These are phyloP conservation scores for Aspergillus homomorphus DNA, from an alignment of 495 filamentous ascomycete genomes.

Conservation along the genomic window DNA sequence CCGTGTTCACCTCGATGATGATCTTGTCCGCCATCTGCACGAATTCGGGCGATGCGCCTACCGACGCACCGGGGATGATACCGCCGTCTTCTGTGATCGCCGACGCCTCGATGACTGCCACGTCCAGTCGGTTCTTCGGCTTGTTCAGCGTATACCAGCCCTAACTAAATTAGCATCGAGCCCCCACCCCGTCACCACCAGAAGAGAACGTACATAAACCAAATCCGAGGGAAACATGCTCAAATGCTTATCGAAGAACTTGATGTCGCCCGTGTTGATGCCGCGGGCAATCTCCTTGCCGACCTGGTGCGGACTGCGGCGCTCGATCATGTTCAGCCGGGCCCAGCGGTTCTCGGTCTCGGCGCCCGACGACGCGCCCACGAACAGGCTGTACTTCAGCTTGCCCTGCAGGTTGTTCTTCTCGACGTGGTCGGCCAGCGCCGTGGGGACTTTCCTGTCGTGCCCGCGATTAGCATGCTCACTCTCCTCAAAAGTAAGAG, in stretches of 20 bases:
- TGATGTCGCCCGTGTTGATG: conserved; percentile 84
- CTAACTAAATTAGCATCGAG: conserved; percentile 30
- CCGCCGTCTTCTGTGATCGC: conserved; percentile 92
- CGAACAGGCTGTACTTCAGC: conserved; percentile 81
- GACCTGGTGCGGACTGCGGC: conserved; percentile 82
- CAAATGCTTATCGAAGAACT: conserved; percentile 90
- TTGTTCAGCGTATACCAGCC: conserved; percentile 80
- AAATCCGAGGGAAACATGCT: conserved; percentile 91
- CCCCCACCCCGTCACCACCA: not conserved
- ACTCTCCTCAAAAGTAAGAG: not conserved
- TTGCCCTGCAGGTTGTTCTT: conserved; percentile 82
- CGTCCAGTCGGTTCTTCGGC: conserved; percentile 70
- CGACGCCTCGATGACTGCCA: conserved; percentile 81
- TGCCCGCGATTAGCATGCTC: not conserved
- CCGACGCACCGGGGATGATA: conserved; percentile 83
- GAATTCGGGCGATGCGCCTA: conserved; percentile 82
- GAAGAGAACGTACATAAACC: conserved; percentile 59
- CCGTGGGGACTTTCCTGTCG: conserved; percentile 73
- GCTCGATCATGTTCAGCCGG: conserved; percentile 80
- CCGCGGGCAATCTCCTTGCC: conserved; percentile 89
- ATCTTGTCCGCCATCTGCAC: conserved; percentile 90
- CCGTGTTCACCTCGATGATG: conserved; percentile 91
- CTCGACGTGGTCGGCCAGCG: conserved; percentile 85
- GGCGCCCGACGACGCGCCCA: conserved; percentile 82
- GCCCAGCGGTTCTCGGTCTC: conserved; percentile 95